Evolutionary conservation across 2,329 filamentous ascomycete genomes (phyloP), one percentile per base, ranked within the genome.

Genomic region (Pyricularia sp.): DNA sequence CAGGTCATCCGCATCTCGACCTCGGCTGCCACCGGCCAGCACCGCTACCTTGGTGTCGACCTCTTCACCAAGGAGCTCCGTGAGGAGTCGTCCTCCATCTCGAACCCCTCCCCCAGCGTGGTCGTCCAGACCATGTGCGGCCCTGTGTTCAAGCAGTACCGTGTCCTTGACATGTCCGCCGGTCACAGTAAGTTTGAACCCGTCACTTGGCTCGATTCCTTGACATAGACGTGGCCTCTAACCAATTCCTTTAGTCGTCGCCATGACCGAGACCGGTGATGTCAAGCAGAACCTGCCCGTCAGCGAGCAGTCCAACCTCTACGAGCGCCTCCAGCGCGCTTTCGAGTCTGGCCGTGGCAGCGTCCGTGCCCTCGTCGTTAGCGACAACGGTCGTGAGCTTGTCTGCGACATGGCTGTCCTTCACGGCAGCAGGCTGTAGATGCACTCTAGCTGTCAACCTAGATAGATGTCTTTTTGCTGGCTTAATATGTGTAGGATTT

Each of bases 91-190:
- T 93, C 89, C 73, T 97, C 96, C 82, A 88, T 97, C 82, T 93
- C 91, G 81, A 96, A 96, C 89, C 94, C 94, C 70, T 91, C 90
- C 70, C 93, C 93, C 72, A 96, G 91, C 72, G 94, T 99, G 67
- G 87, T 97, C 69, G 93, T 99, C 74, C 94, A 99, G 89, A 97
- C 93, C 82, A 97, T 99, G 92, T 90, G 96, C 71, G 94, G 93
- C 73, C 94, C 94, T 69, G 88, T 97, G 82, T 97, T 97, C 91
- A 97, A 97, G 91, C 94, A 97, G 86, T 99, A 99, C 89, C 93
- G 94, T 75, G 93, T 99, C 76, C 89, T 99, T 68, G 94, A 99
- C 83, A 89, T 99, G 78, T 88, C 92, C 78, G 90, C 96, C 70
- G 93, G 85, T 72, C 31, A 60, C 30, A 62, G 61, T 62, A 49